These are phyloP conservation scores for Xylaria sp. DNA, from an alignment of 2,329 filamentous ascomycete species.

Conservation along the genomic window DNA sequence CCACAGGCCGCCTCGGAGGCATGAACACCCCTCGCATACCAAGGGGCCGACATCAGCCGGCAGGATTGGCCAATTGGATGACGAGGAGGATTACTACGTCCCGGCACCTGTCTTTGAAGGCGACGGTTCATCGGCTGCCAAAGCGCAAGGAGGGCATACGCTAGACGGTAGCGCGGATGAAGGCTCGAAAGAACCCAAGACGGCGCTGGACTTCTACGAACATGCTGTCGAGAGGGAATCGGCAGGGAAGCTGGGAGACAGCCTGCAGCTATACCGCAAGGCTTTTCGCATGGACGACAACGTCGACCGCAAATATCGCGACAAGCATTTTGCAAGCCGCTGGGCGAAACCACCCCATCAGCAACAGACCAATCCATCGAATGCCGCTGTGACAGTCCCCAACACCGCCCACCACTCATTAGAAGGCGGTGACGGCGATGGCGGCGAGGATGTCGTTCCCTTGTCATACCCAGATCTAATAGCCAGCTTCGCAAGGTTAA, in stretches of 20 bases:
- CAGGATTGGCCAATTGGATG: constrained; percentile 42
- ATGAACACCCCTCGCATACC: constrained; percentile 36
- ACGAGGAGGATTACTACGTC: constrained; percentile 50
- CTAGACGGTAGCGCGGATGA: constrained; percentile 32
- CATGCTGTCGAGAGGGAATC: constrained; percentile 88
- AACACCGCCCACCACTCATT: constrained; percentile 68
- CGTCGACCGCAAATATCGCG: constrained; percentile 88
- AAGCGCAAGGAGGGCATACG: constrained; percentile 36
- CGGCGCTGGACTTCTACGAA: constrained; percentile 93
- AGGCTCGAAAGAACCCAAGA: constrained; percentile 42
- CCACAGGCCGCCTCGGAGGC: constrained; percentile 33
- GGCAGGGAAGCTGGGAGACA: constrained; percentile 88
- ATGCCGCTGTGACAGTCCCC: constrained; percentile 62
- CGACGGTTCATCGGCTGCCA: constrained; percentile 36
- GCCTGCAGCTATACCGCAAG: constrained; percentile 85
- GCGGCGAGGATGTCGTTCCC: constrained; percentile 49
- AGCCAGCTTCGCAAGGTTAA: constrained; percentile 75
- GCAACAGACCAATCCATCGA: constrained; percentile 49
- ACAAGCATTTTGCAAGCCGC: constrained; percentile 85
- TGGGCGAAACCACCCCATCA: constrained; percentile 56
- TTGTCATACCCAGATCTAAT: constrained; percentile 76
- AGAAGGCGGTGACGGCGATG: constrained; percentile 51
- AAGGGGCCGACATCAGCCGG: constrained; percentile 35
- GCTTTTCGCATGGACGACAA: constrained; percentile 89
- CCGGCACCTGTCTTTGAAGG: constrained; percentile 50